Percentiles rank a stretch among this genome's conserved stretches.
Evolutionary conservation across 2,329 filamentous ascomycete genomes (phyloP).

Genomic region (Ophiocordyceps unilateralis): DNA sequence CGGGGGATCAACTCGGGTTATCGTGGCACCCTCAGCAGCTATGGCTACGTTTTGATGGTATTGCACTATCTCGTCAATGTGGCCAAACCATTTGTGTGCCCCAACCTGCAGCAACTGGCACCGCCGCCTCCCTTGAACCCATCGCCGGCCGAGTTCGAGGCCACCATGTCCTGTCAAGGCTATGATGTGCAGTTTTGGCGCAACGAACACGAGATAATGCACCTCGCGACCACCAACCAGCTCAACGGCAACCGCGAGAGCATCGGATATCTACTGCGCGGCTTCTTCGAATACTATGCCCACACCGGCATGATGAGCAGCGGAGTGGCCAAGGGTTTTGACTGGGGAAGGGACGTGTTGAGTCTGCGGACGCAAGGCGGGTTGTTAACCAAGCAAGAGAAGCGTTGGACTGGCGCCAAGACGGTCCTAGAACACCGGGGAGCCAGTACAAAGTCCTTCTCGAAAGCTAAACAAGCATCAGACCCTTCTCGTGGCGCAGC

Average conservation of each 20-base stretch:
- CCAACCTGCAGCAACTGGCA: conserved; percentile 55
- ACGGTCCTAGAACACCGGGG: conserved; percentile 41
- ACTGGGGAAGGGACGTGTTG: conserved; percentile 66
- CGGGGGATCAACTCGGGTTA: conserved; percentile 79
- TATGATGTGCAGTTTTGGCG: conserved; percentile 63
- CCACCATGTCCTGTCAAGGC: conserved; percentile 34
- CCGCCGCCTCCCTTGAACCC: conserved; percentile 20
- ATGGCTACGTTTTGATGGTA: conserved; percentile 85
- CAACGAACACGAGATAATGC: conserved; percentile 50
- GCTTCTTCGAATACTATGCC: conserved; percentile 81
- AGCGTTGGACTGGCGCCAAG: conserved; percentile 75
- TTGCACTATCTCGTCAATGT: conserved; percentile 81
- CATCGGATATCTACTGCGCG: conserved; percentile 53
- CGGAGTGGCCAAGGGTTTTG: conserved; percentile 41
- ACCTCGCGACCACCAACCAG: conserved; percentile 36
- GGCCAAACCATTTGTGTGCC: conserved; percentile 62
- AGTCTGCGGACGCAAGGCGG: conserved; percentile 59
- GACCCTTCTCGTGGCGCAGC: background rate
- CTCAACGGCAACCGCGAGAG: conserved; percentile 54
- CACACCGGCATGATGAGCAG: conserved; percentile 37
- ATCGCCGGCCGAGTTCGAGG: conserved; percentile 8
- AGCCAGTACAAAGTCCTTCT: conserved; percentile 5
- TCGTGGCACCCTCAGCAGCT: conserved; percentile 71
- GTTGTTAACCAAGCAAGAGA: conserved; percentile 53
- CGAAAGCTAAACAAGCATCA: conserved; percentile 1